phyloP scores from a whole-genome alignment of 805 yeast genomes.

The Phaffomyces thermotolerans region DNA sequence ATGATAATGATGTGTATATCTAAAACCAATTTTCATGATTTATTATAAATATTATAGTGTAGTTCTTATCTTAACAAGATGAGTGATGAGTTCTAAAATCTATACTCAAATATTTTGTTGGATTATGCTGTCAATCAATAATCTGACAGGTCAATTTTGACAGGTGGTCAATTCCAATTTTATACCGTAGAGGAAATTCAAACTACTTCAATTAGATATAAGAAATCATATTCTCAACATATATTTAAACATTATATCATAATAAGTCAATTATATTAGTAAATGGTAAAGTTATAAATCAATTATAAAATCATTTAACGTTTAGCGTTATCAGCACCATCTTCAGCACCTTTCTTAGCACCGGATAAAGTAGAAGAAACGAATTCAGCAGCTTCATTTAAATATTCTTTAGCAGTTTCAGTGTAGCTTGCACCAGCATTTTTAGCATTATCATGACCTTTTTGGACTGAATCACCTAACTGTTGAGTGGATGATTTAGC shows the following conservation, averaged over 20 bases:
- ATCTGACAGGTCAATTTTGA: too few species aligned
- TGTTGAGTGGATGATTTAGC: constrained; percentile 68
- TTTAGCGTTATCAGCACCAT: constrained; percentile 13
- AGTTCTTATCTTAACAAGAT: too few species aligned
- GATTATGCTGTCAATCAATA: too few species aligned
- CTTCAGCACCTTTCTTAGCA: constrained; percentile 45
- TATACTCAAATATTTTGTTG: too few species aligned
- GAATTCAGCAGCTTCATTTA: constrained; percentile 36
- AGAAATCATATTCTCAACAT: too few species aligned
- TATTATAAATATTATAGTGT: background rate
- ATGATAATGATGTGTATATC: background rate
- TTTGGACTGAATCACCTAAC: constrained; percentile 51
- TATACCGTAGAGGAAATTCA: too few species aligned
- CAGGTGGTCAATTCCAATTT: too few species aligned
- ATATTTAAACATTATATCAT: too few species aligned
- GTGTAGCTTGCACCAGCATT: constrained; percentile 34
- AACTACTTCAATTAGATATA: background rate
- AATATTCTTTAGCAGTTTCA: constrained; percentile 52
- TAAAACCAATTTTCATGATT: background rate
- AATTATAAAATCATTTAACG: background rate
- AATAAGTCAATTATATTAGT: too few species aligned
- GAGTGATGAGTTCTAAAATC: too few species aligned
- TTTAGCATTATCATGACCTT: constrained; percentile 47
- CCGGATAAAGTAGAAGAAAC: constrained; percentile 48
- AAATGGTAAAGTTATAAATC: background rate